Evolutionary conservation across 129 eudicot genomes (phyloP), one percentile per base, ranked within the genome.

Genomic region (Flaveria brownii): DNA sequence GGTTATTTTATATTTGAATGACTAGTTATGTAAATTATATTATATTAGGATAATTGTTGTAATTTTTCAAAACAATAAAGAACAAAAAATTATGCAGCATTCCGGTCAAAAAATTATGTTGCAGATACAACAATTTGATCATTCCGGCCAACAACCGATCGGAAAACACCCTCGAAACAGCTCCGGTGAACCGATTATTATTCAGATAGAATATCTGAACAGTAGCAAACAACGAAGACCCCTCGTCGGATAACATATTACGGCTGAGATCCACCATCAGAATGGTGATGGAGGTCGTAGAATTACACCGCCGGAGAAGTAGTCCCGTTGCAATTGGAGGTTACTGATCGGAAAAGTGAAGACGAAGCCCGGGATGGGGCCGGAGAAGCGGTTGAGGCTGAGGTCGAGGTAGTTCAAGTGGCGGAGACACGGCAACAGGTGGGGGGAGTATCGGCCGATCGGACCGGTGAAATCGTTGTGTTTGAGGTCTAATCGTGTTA

Each of bases 401-500:
- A 63, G 46, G 22, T 63, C 69, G 8, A 63, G 46, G 69, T 63
- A 63, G 69, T 63, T 36, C 15, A 63, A 6, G 45, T 46, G 69
- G 46, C 33, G 33, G 20, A 63, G 20, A 11, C 69, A 46, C 12
- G 46, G 46, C 6, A 63, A 2, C 2, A 63, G 3, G 22, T 22
- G 46, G 22, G 30, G 69, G 0, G 13, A 63, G n/a, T 28, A 63
- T 11, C 13, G 69, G 1, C 12, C 23, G 2, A 63, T 63, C 5
- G 69, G 39, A 36, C 69, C 69, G 69, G 69, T 28, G 33, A 63
- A 33, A 7, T 63, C 69, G 69, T 63, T 63, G 10, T 30, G 69
- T 63, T 63, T 63, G 11, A 63, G 69, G 69, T 63, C 69, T 36
- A 63, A 30, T 7, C 69, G 69, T 12, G 69, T 63, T n/a, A 63